Evolutionary conservation across 495 filamentous ascomycete species (phyloP), one percentile per base, ranked within the genome.

Genomic region (Ascobolus immersus): DNA sequence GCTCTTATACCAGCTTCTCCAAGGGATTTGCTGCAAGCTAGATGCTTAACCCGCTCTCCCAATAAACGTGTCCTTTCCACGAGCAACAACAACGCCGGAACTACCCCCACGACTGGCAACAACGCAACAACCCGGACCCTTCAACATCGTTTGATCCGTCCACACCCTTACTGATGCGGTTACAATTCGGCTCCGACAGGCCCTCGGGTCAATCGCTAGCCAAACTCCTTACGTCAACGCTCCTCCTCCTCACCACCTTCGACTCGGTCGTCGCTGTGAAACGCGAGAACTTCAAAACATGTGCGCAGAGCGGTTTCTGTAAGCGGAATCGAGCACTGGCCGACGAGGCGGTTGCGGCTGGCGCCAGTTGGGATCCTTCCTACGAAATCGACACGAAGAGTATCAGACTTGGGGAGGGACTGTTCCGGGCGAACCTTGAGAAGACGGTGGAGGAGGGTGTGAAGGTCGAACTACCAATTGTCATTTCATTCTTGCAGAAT

Each of bases 211-310:
- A n/a, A n/a, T n/a, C n/a, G n/a, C n/a, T n/a, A n/a, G n/a, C n/a
- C n/a, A n/a, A n/a, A n/a, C n/a, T n/a, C n/a, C n/a, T n/a, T n/a
- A n/a, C n/a, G n/a, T n/a, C n/a, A n/a, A n/a, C n/a, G n/a, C 23
- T 25, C 23, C n/a, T n/a, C 23, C 7, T 45, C 20, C 41, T 45
- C 37, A 30, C 17, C 17, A 14, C 38, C 36, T 39, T 33, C 39
- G 35, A 36, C 10, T 21, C 28, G 42, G 17, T 49, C 86, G 81
- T 67, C 35, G 55, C 64, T 44, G 89, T 96, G 13, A 94, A 96
- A 55, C 74, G 91, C 43, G 73, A 89, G 43, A 78, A 82, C 44
- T 94, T 93, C 63, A 96, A 94, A 48, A 91, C 71, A 39, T 96
- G 86, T 57, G 55, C 66, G 23, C 86, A 96, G 52, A 81, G 82